A percentile compares a stretch with the other conserved stretches of the same genome.
phyloP scores from a whole-genome alignment of 2,329 filamentous ascomycete genomes.

The Aspergillus hiratsukae region DNA sequence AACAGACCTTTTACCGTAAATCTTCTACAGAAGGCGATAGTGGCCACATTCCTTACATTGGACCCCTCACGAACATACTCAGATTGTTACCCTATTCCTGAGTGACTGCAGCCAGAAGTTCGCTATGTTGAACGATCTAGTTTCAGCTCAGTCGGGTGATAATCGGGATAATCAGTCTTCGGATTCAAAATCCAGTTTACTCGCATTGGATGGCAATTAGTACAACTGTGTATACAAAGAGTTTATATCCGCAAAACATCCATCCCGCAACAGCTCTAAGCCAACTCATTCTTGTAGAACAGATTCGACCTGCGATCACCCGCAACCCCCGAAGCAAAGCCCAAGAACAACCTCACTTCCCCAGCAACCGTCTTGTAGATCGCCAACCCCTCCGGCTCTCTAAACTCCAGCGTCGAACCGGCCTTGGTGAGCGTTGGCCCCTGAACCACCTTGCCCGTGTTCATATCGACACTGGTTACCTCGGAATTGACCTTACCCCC shows the following conservation, averaged over 20 bases:
- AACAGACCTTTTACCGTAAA: too few relatives aligned
- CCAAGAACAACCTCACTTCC: conserved; percentile 18
- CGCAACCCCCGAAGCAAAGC: conserved; percentile 17
- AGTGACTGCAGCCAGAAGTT: too few relatives aligned
- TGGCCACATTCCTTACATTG: too few relatives aligned
- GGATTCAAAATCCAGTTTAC: too few relatives aligned
- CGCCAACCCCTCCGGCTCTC: conserved; percentile 20
- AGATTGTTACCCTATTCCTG: too few relatives aligned
- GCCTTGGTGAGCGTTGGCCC: conserved; percentile 17
- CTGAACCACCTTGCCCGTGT: conserved; percentile 16
- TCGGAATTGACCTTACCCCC: conserved; percentile 14
- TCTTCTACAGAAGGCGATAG: too few relatives aligned
- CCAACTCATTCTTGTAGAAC: conserved; percentile 19
- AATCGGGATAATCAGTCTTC: too few relatives aligned
- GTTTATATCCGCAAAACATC: background rate
- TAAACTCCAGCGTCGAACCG: conserved; percentile 14
- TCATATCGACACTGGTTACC: conserved; percentile 15
- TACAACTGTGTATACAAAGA: background rate
- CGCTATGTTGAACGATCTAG: too few relatives aligned
- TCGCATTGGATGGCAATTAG: too few relatives aligned
- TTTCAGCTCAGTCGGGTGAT: too few relatives aligned
- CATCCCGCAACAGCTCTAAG: background rate
- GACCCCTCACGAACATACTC: too few relatives aligned
- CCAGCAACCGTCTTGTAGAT: conserved; percentile 17
- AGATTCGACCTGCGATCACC: conserved; percentile 16